A percentile compares a stretch with the other conserved stretches of the same genome.
Conservation (phyloP, 169 alveolate genomes). For the Plasmodium blacklocki region DNA sequence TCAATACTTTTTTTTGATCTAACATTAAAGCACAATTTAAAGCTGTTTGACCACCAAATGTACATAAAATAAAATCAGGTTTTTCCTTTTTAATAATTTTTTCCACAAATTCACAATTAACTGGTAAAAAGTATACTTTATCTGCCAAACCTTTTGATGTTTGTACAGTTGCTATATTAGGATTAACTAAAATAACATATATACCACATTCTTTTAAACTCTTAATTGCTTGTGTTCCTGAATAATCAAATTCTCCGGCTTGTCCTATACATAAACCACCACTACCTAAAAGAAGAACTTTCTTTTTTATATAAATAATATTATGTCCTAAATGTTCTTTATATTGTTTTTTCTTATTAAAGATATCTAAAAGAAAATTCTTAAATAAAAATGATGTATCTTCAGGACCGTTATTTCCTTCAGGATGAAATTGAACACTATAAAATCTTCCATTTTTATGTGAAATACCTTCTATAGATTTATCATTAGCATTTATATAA, state of each 20-base stretch:
- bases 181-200: conserved; percentile 89
- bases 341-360: conserved; percentile 67
- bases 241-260: conserved; percentile 94
- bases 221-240: conserved; percentile 92
- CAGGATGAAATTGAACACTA: conserved; percentile 92
- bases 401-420: conserved; percentile 90
- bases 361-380: conserved; percentile 83
- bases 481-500: conserved; percentile 91
- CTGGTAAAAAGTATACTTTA: conserved; percentile 90
- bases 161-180: conserved; percentile 93
- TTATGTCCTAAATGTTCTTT: conserved; percentile 79
- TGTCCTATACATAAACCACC: conserved; percentile 93
- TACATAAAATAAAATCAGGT: conserved; percentile 91
- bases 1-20: conserved; percentile 84
- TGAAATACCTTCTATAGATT: conserved; percentile 88
- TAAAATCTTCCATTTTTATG: conserved; percentile 87
- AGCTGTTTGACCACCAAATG: conserved; percentile 94
- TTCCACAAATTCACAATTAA: conserved; percentile 89
- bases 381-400: conserved; percentile 89
- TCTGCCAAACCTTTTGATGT: conserved; percentile 89
- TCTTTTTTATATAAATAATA: conserved; percentile 84
- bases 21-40: conserved; percentile 90
- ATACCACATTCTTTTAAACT: conserved; percentile 90
- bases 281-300: conserved; percentile 85
- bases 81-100: conserved; percentile 87